Evolutionary conservation across 2,329 filamentous ascomycete genomes (phyloP).

Genomic region (Penicillium sp.): DNA sequence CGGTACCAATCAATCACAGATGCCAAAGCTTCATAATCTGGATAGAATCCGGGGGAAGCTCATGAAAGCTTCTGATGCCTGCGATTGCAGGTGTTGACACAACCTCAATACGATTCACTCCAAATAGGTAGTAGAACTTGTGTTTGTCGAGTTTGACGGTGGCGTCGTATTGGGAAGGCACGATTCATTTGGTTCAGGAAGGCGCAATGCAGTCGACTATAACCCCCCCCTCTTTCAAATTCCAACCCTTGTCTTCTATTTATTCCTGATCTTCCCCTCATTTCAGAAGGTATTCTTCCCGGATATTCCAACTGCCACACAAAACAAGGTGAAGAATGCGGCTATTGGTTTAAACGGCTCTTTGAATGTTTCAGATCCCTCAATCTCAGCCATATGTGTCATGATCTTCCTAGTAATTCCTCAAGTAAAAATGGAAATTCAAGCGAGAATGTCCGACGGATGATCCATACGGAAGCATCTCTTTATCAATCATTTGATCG

Average conservation of each 20-base stretch:
- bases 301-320: too few species aligned
- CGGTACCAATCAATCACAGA: neutral
- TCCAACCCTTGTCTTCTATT: too few species aligned
- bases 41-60: neutral
- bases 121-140: too few species aligned
- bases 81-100: neutral
- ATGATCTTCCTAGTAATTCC: neutral
- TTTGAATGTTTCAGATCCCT: neutral
- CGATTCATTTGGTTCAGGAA: too few species aligned
- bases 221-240: too few species aligned
- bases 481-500: conserved; percentile 5
- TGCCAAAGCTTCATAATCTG: neutral
- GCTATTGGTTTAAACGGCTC: neutral
- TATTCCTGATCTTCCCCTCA: too few species aligned
- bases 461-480: neutral
- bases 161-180: too few species aligned
- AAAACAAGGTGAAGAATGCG: neutral
- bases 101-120: neutral
- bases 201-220: too few species aligned
- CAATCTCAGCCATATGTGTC: neutral
- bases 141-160: too few species aligned
- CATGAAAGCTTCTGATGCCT: neutral
- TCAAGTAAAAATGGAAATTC: neutral
- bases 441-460: neutral
- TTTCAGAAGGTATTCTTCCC: too few species aligned